Evolutionary conservation across 108 stramenopile genomes (phyloP).

Genomic region (Cylindrotheca closterium): DNA sequence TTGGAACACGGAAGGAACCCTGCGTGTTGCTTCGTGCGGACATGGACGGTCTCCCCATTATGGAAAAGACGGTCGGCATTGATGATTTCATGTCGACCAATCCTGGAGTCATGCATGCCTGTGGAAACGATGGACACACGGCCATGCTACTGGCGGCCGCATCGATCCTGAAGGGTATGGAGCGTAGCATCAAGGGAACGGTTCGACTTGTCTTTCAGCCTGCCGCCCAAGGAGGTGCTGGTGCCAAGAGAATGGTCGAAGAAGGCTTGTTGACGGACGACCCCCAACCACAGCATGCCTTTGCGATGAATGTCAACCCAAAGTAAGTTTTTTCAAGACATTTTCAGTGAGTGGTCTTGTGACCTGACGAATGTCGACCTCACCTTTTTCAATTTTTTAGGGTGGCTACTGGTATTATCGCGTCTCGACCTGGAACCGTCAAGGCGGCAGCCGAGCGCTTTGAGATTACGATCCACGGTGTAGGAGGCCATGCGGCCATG

Average conservation of each 20-base stretch:
- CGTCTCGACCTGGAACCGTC: slow-evolving; percentile 79
- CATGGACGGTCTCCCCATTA: slow-evolving; percentile 93
- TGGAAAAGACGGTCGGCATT: slow-evolving; percentile 56
- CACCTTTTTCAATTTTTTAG: slow-evolving; percentile 17
- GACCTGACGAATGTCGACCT: too few relatives aligned
- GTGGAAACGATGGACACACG: slow-evolving; percentile 95
- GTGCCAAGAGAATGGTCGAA: slow-evolving; percentile 85
- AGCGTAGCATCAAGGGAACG: slow-evolving; percentile 58
- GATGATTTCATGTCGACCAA: slow-evolving; percentile 53
- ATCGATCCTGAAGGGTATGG: slow-evolving; percentile 55
- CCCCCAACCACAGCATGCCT: slow-evolving; percentile 69
- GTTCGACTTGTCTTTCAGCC: slow-evolving; percentile 71
- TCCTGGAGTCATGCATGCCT: slow-evolving; percentile 88
- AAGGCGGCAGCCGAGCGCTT: slow-evolving; percentile 84
- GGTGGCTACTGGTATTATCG: slow-evolving; percentile 64
- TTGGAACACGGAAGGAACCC: slow-evolving; percentile 66
- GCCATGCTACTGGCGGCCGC: slow-evolving; percentile 88
- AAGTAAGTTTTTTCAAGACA: slow-evolving; percentile 27
- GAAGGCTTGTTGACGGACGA: slow-evolving; percentile 71
- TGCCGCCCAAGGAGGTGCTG: slow-evolving; percentile 93
- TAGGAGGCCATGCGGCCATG: slow-evolving; percentile 94
- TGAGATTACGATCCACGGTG: slow-evolving; percentile 72
- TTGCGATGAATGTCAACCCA: slow-evolving; percentile 85
- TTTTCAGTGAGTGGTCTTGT: neutral
- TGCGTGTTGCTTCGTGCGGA: slow-evolving; percentile 89